A percentile compares a stretch with the other conserved stretches of the same genome.
phyloP scores from a whole-genome alignment of 306 rosid species.

The Malus orientalis region DNA sequence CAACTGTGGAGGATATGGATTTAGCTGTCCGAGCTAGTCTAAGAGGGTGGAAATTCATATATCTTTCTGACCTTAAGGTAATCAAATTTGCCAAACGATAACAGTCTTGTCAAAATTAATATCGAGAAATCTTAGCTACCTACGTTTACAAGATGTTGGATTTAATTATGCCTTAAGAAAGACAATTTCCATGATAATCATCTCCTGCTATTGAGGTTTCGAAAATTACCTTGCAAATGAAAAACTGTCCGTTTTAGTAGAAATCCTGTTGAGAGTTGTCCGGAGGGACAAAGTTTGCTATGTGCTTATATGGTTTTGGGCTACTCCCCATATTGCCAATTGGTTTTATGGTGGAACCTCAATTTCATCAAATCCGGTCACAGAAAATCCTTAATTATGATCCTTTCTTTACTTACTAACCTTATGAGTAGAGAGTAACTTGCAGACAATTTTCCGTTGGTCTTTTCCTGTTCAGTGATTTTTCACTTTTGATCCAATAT shows the following conservation, averaged over 20 bases:
- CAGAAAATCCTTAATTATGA: neutral
- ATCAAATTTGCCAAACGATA: neutral
- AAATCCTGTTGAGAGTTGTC: neutral
- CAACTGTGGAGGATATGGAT: constrained; percentile 97
- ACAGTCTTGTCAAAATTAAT: neutral
- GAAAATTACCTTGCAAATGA: neutral
- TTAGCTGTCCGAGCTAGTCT: constrained; percentile 88
- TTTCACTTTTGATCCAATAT: neutral
- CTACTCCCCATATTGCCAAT: too few relatives aligned
- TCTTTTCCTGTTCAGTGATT: neutral
- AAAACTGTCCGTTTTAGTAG: neutral
- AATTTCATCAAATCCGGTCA: neutral
- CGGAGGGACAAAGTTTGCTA: too few relatives aligned
- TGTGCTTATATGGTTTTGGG: too few relatives aligned
- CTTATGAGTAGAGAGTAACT: neutral
- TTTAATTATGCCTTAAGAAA: neutral
- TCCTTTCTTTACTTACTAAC: neutral
- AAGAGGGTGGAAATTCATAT: constrained; percentile 73
- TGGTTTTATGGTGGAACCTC: too few relatives aligned
- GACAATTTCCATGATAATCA: neutral
- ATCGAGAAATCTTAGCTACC: neutral
- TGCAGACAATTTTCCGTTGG: neutral
- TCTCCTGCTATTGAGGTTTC: neutral
- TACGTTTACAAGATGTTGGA: neutral
- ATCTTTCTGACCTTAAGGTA: constrained; percentile 63